Evolutionary conservation across 1,284 basidiomycete genomes (phyloP).

Genomic region (Sanghuangporus baumii): DNA sequence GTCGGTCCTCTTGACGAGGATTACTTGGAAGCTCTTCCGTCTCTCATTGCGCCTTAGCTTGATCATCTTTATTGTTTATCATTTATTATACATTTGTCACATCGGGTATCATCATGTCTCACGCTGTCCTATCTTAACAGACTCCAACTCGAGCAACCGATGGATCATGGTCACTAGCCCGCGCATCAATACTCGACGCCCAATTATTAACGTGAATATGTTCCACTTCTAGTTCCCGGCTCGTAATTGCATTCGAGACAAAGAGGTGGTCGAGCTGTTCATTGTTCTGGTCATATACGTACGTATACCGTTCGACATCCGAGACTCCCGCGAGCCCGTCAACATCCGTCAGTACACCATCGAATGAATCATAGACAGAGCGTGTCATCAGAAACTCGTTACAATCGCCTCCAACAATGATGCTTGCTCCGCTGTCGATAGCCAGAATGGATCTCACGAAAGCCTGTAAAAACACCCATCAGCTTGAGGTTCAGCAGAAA

Average conservation of each 20-base stretch:
- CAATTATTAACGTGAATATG: slow-evolving; percentile 61
- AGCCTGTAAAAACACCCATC: slow-evolving; percentile 29
- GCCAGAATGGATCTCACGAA: slow-evolving; percentile 45
- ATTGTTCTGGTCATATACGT: slow-evolving; percentile 53
- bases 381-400: slow-evolving; percentile 56
- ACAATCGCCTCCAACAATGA: slow-evolving; percentile 57
- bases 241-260: slow-evolving; percentile 42
- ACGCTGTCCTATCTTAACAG: slow-evolving; percentile 25
- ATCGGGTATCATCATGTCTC: background rate
- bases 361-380: slow-evolving; percentile 45
- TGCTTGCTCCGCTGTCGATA: slow-evolving; percentile 40
- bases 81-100: background rate
- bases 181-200: slow-evolving; percentile 34
- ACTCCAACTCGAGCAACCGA: slow-evolving; percentile 44
- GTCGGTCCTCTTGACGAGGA: slow-evolving; percentile 29
- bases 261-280: slow-evolving; percentile 57
- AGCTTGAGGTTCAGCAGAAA: background rate
- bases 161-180: slow-evolving; percentile 58
- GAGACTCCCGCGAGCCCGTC: slow-evolving; percentile 44
- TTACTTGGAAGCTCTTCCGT: slow-evolving; percentile 28
- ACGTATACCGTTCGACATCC: slow-evolving; percentile 52
- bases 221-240: slow-evolving; percentile 40
- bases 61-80: background rate
- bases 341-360: slow-evolving; percentile 39
- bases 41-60: background rate